phyloP scores from a whole-genome alignment of 495 filamentous ascomycete genomes.

The Penicillium macrosclerotiorum region DNA sequence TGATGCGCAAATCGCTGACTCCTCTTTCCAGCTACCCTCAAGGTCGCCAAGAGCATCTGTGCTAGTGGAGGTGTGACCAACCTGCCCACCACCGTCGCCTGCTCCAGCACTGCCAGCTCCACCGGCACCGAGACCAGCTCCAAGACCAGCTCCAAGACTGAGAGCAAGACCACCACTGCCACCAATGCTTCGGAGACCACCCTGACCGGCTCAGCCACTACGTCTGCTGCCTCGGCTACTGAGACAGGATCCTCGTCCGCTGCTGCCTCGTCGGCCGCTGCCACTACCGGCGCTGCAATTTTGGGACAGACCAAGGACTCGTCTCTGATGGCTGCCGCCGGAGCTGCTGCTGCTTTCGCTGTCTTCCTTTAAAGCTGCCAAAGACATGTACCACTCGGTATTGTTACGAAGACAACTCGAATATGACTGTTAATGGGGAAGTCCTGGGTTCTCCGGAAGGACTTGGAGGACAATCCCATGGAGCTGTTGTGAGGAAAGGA shows the following conservation, averaged over 20 bases:
- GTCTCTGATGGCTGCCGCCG: slow-evolving; percentile 34
- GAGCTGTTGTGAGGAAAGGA: not conserved
- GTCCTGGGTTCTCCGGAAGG: no score
- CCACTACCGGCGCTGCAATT: slow-evolving; percentile 42
- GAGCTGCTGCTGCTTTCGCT: slow-evolving; percentile 32
- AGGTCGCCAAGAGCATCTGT: slow-evolving; percentile 52
- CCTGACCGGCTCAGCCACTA: slow-evolving; percentile 12
- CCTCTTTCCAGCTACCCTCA: slow-evolving; percentile 41
- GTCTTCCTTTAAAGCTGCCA: slow-evolving; percentile 28
- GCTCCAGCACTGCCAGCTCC: slow-evolving; percentile 26
- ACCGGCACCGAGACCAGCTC: slow-evolving; percentile 21
- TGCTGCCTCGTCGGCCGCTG: slow-evolving; percentile 17
- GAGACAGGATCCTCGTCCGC: slow-evolving; percentile 5
- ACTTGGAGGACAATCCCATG: not conserved
- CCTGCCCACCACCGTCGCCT: slow-evolving; percentile 36
- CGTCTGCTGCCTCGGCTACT: slow-evolving; percentile 4
- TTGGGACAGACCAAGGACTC: slow-evolving; percentile 38
- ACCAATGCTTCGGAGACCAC: slow-evolving; percentile 11
- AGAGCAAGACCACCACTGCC: slow-evolving; percentile 13
- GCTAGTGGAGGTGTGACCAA: slow-evolving; percentile 36
- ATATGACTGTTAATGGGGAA: not conserved
- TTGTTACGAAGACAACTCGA: no score
- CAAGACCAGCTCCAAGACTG: slow-evolving; percentile 14
- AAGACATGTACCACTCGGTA: no score
- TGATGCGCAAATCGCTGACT: not conserved